Percentiles rank a stretch among this genome's conserved stretches.
Evolutionary conservation across 805 yeast species (phyloP).

Genomic region (Pichia cabralensis): DNA sequence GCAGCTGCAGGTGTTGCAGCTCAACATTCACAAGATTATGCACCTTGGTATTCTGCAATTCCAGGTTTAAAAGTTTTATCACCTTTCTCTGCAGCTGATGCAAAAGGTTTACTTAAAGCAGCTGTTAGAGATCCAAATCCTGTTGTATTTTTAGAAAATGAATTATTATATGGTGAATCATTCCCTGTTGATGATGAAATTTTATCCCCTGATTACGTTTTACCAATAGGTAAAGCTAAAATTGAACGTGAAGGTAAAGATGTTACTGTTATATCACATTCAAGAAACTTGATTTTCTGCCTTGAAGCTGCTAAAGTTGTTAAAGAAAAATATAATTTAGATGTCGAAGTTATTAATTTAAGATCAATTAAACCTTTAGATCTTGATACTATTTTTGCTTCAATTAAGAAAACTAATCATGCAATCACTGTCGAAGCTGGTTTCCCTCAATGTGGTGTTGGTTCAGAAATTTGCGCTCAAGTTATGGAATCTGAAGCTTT

Average conservation of each 20-base stretch:
- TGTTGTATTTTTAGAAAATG: slow-evolving; percentile 91
- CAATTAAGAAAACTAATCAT: slow-evolving; percentile 95
- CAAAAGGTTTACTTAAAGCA: slow-evolving; percentile 90
- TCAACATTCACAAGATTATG: slow-evolving; percentile 96
- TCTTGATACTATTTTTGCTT: slow-evolving; percentile 69
- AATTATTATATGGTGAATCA: slow-evolving; percentile 84
- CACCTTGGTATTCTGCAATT: slow-evolving; percentile 96
- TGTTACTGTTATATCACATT: slow-evolving; percentile 79
- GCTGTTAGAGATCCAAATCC: slow-evolving; percentile 99
- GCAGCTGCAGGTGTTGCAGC: slow-evolving; percentile 99
- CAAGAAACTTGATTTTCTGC: slow-evolving; percentile 82
- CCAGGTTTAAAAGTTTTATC: slow-evolving; percentile 97
- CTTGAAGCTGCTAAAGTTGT: slow-evolving; percentile 84
- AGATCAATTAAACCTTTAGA: slow-evolving; percentile 97
- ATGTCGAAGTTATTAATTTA: slow-evolving; percentile 89
- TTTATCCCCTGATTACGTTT: slow-evolving; percentile 73
- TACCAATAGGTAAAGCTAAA: slow-evolving; percentile 95
- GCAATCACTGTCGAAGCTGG: slow-evolving; percentile 94
- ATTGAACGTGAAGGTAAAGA: slow-evolving; percentile 90
- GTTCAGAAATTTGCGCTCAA: slow-evolving; percentile 96
- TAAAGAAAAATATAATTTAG: slow-evolving; percentile 75
- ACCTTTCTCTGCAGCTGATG: slow-evolving; percentile 93
- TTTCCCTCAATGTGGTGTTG: slow-evolving; percentile 97
- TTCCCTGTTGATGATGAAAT: slow-evolving; percentile 88
- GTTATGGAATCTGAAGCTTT: slow-evolving; percentile 97